Percentiles rank a stretch among this genome's conserved stretches.
Evolutionary conservation across 73 alveolate species (phyloP).

Genomic region (Blepharisma japonicum): DNA sequence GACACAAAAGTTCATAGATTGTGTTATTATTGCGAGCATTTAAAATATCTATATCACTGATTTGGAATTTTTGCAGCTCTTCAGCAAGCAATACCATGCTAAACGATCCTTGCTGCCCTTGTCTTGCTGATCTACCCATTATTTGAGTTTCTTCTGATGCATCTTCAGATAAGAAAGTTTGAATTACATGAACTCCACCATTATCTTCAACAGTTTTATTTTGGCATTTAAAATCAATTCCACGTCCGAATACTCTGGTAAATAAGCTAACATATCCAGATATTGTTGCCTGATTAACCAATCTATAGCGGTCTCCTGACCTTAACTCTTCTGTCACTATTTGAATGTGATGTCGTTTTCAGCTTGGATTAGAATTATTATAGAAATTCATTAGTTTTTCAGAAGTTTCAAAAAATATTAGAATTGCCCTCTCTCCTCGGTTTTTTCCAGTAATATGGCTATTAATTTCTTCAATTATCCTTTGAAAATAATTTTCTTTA

Average conservation of each 20-base stretch:
- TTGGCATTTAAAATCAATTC: conserved; percentile 7
- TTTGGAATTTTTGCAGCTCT: conserved; percentile 21
- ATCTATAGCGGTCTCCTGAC: background rate
- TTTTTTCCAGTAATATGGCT: too few relatives aligned
- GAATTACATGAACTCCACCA: conserved; percentile 48
- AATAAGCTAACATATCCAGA: background rate
- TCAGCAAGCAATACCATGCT: conserved; percentile 28
- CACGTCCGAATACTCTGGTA: conserved; percentile 9
- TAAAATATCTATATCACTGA: background rate
- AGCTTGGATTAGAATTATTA: background rate
- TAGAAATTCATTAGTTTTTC: conserved; percentile 7
- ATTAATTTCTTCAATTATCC: too few relatives aligned
- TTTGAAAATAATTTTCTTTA: conserved; percentile 6
- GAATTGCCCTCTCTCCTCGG: too few relatives aligned
- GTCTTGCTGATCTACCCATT: conserved; percentile 50
- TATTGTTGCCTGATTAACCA: conserved; percentile 14
- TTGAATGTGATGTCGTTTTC: too few relatives aligned
- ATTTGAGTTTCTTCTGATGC: conserved; percentile 45
- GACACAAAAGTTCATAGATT: too few relatives aligned
- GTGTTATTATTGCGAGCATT: too few relatives aligned
- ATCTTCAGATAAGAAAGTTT: conserved; percentile 41
- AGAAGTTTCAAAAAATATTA: background rate
- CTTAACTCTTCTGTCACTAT: conserved; percentile 8
- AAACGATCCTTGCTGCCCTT: conserved; percentile 44
- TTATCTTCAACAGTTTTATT: background rate